A percentile compares a stretch with the other conserved stretches of the same genome.
phyloP scores from a whole-genome alignment of 2,329 filamentous ascomycete species.

The Calonectria multiphialidica region DNA sequence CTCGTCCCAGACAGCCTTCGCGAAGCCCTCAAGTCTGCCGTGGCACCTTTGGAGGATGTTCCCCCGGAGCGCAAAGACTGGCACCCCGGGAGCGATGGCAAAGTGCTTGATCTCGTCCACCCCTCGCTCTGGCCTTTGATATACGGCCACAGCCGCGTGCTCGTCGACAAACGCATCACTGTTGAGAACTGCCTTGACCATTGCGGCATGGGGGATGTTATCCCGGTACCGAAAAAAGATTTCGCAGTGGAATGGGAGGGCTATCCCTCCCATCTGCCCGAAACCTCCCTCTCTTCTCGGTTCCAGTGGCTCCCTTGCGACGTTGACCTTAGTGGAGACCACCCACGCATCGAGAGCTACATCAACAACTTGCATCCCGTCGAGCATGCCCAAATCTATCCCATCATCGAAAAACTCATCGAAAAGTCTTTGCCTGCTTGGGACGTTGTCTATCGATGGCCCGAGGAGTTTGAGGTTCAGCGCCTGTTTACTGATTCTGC shows the following conservation, averaged over 20 bases:
- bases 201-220: slow-evolving; percentile 44
- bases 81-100: slow-evolving; percentile 68
- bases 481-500: slow-evolving; percentile 38
- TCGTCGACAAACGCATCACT: slow-evolving; percentile 46
- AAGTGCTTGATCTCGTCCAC: slow-evolving; percentile 73
- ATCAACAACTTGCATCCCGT: slow-evolving; percentile 66
- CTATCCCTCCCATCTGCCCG: neutral
- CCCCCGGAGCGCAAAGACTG: slow-evolving; percentile 67
- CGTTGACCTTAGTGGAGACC: slow-evolving; percentile 54
- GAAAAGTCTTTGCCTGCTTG: slow-evolving; percentile 57
- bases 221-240: slow-evolving; percentile 9
- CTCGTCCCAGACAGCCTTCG: slow-evolving; percentile 40
- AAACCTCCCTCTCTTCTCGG: slow-evolving; percentile 16
- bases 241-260: neutral
- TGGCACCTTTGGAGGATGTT: slow-evolving; percentile 62
- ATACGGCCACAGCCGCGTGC: slow-evolving; percentile 59
- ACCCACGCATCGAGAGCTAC: slow-evolving; percentile 60
- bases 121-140: slow-evolving; percentile 73
- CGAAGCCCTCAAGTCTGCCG: slow-evolving; percentile 56
- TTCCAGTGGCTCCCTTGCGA: slow-evolving; percentile 65
- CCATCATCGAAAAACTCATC: slow-evolving; percentile 56
- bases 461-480: slow-evolving; percentile 39
- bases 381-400: slow-evolving; percentile 53
- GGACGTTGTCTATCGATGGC: slow-evolving; percentile 54
- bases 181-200: slow-evolving; percentile 51